Evolutionary conservation across 1,284 basidiomycete genomes (phyloP), one percentile per base, ranked within the genome.

Genomic region (Lignosus rhinocerotis): DNA sequence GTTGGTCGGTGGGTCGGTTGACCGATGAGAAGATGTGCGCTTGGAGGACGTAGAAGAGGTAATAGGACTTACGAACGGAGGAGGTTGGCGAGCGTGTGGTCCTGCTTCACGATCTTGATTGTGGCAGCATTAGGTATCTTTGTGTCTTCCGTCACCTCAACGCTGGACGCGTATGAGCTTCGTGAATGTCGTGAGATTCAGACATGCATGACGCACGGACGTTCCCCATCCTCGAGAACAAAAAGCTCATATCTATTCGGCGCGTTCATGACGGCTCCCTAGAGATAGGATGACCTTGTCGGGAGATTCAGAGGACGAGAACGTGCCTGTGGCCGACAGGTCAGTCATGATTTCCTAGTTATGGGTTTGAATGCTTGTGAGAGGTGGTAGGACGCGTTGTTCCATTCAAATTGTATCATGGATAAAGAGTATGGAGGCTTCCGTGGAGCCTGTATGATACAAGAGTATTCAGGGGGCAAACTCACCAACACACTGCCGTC

Each of bases 101-200:
- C 97, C 73, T 98, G 95, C 78, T 98, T 98, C 65, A 94, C 84
- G 66, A 99, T 82, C 67, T 93, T 92, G 65, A 99, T 85, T 0
- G 95, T 97, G 14, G 95, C 95, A 0, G 96, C 95, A 70, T 98
- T 98, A 1, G 96, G 94, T 59, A 99, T 93, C 77, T 96, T 97
- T 48, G 94, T 96, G 75, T 99, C 96, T 76, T 98, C 96, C 11
- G 86, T 87, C 55, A 98, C 82, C 70, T 95, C 92, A 59, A 98
- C 86, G 49, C 95, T 96, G 69, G n/a, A 31, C n/a, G 10, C 12
- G 41, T 19, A 38, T 45, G 31, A 32, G n/a, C 25, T 42, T 30
- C 25, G n/a, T 58, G 53, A 58, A 39, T 39, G 50, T 39, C 47
- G 53, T 31, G 45, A 31, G 39, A 11, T 34, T 45, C 44, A 38